Conservation (phyloP, 371 early-diverging fungal genomes). For the Actinomucor elegans region DNA sequence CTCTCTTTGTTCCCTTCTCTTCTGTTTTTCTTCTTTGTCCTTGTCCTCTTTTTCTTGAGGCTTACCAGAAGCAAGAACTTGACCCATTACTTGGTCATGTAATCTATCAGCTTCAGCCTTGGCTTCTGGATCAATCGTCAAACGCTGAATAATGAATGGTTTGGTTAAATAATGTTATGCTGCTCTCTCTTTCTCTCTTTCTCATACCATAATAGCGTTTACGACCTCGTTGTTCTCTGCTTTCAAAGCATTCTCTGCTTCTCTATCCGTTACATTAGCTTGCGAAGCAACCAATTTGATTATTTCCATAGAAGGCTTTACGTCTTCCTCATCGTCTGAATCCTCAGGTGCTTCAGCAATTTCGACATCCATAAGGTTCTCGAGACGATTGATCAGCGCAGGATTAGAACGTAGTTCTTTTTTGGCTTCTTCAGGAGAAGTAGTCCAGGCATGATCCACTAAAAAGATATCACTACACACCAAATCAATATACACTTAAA, state of each 20-base stretch:
- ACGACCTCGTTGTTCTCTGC: constrained; percentile 64
- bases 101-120: constrained; percentile 41
- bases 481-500: neutral
- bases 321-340: constrained; percentile 30
- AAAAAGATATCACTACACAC: constrained; percentile 59
- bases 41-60: constrained; percentile 48
- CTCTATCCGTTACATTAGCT: constrained; percentile 54
- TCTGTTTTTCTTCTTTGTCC: constrained; percentile 34
- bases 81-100: constrained; percentile 45
- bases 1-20: constrained; percentile 26
- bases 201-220: constrained; percentile 63
- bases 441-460: constrained; percentile 77
- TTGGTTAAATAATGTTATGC: too few species aligned
- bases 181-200: too few species aligned
- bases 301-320: constrained; percentile 27
- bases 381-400: constrained; percentile 61
- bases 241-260: constrained; percentile 58
- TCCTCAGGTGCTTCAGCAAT: constrained; percentile 44
- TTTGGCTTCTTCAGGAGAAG: constrained; percentile 55
- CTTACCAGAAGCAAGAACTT: constrained; percentile 41
- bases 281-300: constrained; percentile 60
- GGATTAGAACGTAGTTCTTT: constrained; percentile 54
- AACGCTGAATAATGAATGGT: constrained; percentile 21
- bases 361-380: constrained; percentile 61
- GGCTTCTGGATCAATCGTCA: constrained; percentile 41